phyloP scores from a whole-genome alignment of 1,284 basidiomycete species.

The Peniophora sp. region DNA sequence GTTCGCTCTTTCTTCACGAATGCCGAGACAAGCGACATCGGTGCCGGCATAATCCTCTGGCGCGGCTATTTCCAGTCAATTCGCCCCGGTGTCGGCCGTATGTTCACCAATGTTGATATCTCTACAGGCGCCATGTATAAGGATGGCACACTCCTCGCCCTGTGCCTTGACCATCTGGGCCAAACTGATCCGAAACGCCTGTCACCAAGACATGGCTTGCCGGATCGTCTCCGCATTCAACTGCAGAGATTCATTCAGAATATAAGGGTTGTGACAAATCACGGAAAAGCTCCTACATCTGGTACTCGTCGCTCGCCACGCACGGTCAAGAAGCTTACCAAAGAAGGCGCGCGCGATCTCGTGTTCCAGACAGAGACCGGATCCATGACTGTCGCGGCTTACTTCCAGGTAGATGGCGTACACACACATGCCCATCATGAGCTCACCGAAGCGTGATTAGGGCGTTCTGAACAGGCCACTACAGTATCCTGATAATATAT shows the following conservation, averaged over 20 bases:
- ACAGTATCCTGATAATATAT: conserved; percentile 48
- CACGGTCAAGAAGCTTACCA: conserved; percentile 15
- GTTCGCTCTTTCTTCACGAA: conserved; percentile 70
- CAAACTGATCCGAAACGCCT: conserved; percentile 31
- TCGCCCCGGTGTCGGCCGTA: conserved; percentile 54
- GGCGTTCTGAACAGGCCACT: conserved; percentile 37
- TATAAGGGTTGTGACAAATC: conserved; percentile 26
- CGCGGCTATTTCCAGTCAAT: conserved; percentile 73
- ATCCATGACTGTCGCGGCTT: conserved; percentile 49
- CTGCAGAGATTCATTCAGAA: conserved; percentile 57
- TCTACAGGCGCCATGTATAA: conserved; percentile 73
- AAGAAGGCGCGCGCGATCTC: conserved; percentile 5
- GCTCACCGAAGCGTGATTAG: background rate
- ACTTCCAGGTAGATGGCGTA: conserved; percentile 34
- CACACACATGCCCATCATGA: background rate
- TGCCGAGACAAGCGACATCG: conserved; percentile 56
- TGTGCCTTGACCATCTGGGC: conserved; percentile 52
- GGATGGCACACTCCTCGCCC: conserved; percentile 34
- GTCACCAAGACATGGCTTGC: conserved; percentile 35
- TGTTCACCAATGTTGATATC: conserved; percentile 74
- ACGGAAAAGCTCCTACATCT: background rate
- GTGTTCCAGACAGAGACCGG: conserved; percentile 23
- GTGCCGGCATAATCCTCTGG: conserved; percentile 61
- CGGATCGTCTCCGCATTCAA: conserved; percentile 49
- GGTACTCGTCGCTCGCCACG: background rate